Evolutionary conservation across 106 monocot species (phyloP), one percentile per base, ranked within the genome.

Genomic region (Dioscorea alata): DNA sequence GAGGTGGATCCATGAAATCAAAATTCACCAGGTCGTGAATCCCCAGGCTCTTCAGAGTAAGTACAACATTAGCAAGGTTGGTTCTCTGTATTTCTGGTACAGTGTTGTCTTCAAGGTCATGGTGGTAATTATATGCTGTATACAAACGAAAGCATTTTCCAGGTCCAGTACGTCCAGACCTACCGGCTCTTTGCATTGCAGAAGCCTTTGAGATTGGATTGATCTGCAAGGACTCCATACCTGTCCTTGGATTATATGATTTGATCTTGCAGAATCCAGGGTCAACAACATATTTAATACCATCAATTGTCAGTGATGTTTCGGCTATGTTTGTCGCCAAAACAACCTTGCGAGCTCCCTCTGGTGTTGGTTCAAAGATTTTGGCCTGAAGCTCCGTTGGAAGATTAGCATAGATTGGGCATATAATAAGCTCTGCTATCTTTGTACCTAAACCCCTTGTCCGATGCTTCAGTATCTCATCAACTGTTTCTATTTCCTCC

Each of bases 1-100:
- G 91, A 10, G 94, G 94, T 33, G 94, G 94, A 33, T 95, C 94
- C 88, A 95, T 91, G 60, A 95, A 95, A 72, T 95, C 94, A 74
- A 95, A 91, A 67, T 95, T 88, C 28, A 91, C 86, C 73, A 95
- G 72, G 59, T 91, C 88, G 69, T 84, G 81, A 63, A 95, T 95
- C 15, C 94, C 91, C 48, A 95, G 72, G 61, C 91, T 91, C 69
- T 88, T 95, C 25, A 95, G 82, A 31, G 94, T 84, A 50, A 95
- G 86, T n/a, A 95, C 91, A 33, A 91, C 88, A 75, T 91, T 95
- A 25, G 94, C 91, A 70, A 91, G 91, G 49, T 95, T 95, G 2
- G 90, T 91, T 50, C 94, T 81, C 33, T 94, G 94, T 69, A 94
- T 94, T 64, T 91, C 94, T 33, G 94, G 91, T 23, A 95, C 85